These are phyloP conservation scores for Suillus hirtellus DNA, from an alignment of 768 basidiomycete species.

Conservation along the genomic window DNA sequence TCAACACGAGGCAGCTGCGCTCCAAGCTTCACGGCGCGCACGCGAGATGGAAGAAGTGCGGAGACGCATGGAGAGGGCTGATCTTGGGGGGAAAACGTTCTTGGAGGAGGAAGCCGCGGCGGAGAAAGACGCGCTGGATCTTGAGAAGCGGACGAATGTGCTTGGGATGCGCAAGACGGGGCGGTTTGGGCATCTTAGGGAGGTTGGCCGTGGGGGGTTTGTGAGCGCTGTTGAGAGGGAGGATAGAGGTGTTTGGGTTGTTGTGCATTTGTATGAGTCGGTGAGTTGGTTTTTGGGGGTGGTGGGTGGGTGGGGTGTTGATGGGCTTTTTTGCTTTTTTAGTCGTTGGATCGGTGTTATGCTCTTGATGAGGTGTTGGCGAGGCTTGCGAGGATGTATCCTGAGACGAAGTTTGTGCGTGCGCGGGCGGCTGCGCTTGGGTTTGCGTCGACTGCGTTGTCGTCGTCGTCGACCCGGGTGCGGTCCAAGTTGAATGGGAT, in stretches of 20 bases:
- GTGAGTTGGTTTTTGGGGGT: slow-evolving; percentile 41
- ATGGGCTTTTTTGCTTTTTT: background rate
- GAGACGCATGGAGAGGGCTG: slow-evolving; percentile 61
- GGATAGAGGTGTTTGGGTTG: slow-evolving; percentile 69
- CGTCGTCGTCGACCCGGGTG: slow-evolving; percentile 10
- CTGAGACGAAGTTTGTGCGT: slow-evolving; percentile 79
- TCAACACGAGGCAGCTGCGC: slow-evolving; percentile 62
- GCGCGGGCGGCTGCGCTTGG: slow-evolving; percentile 75
- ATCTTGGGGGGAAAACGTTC: slow-evolving; percentile 69
- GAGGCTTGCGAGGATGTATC: slow-evolving; percentile 66
- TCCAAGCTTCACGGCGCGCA: slow-evolving; percentile 52
- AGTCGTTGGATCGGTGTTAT: slow-evolving; percentile 80
- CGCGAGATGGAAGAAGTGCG: slow-evolving; percentile 55
- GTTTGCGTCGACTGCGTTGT: slow-evolving; percentile 50
- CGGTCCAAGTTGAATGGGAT: background rate
- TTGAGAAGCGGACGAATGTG: slow-evolving; percentile 43
- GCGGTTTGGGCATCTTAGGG: slow-evolving; percentile 75
- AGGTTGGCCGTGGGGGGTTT: slow-evolving; percentile 75
- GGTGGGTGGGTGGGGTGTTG: slow-evolving; percentile 5
- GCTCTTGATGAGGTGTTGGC: slow-evolving; percentile 66
- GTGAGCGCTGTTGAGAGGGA: slow-evolving; percentile 75
- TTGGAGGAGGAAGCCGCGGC: slow-evolving; percentile 80
- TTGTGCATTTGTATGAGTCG: slow-evolving; percentile 83
- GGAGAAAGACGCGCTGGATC: slow-evolving; percentile 50
- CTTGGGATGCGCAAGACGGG: slow-evolving; percentile 54